Evolutionary conservation across 2,329 filamentous ascomycete genomes (phyloP), one percentile per base, ranked within the genome.

Genomic region (Cercospora sp.): DNA sequence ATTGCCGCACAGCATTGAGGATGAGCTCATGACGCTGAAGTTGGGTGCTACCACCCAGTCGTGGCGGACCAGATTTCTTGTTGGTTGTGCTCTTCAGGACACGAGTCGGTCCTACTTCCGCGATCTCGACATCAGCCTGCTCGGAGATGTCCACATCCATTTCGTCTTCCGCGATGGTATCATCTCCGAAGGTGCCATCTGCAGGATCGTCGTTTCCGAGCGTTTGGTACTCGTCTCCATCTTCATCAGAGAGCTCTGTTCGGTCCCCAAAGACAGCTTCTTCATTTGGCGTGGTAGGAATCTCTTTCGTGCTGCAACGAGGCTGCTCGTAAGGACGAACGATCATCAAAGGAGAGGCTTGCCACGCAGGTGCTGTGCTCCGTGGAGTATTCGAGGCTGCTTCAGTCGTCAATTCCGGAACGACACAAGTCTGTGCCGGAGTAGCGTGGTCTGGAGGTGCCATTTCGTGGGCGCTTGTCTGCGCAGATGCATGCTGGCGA

Each of bases 1-100:
- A 85, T 60, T 82, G 80, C 55, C 85, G 79, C 12, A 89, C 73
- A 45, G 89, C 83, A 28, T 87, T 82, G 74, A 86, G 76, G 3
- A 89, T 79, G 32, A 88, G 84, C 18, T 82, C 82, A 63, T 79
- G 81, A 32, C 85, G 81, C 45, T 83, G 55, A 24, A 53, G 28
- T 26, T 66, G 40, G 28, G 58, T 66, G 57, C 64, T 66, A 9
- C 40, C 58, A 43, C 57, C 64, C 12, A 58, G 62, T 49, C 51
- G 53, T 16, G 34, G 34, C 16, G 49, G 49, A 21, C 62, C 62
- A 21, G 34, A 28, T 53, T 65, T 65, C 53, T 65, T 65, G 24
- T 58, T 58, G 4, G 62, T 65, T 13, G 53, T 58, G 10, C 51
- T 57, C 37, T 65, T 65, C 30, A 65, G 34, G 4, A 37, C 53